Conservation (phyloP, 441 rosid species). For the Theobroma grandiflorum region DNA sequence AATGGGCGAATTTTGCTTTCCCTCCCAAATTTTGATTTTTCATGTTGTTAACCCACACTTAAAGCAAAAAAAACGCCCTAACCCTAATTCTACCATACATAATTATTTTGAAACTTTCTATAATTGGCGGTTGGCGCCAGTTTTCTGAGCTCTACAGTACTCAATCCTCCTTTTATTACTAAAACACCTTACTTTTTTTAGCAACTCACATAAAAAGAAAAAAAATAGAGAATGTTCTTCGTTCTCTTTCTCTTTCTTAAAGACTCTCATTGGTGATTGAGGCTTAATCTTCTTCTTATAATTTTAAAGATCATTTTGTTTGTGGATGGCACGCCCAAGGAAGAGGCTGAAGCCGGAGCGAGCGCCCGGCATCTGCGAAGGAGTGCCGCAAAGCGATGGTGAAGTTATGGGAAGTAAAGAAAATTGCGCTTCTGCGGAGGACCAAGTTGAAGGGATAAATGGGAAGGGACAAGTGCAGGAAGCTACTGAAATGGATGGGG, state of each 20-base stretch:
- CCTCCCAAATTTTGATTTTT: conserved; percentile 10
- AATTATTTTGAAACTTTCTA: background rate
- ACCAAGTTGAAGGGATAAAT: background rate
- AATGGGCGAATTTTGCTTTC: background rate
- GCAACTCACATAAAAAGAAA: too few relatives aligned
- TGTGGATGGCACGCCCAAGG: background rate
- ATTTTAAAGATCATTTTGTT: background rate
- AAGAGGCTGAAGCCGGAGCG: background rate
- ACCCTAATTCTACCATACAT: background rate
- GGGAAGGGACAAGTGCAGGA: background rate
- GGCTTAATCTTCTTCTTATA: background rate
- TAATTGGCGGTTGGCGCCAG: background rate
- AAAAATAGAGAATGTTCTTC: too few relatives aligned
- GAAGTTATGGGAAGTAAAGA: background rate
- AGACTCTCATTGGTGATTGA: background rate
- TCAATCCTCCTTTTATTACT: background rate
- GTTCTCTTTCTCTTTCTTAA: too few relatives aligned
- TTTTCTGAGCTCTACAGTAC: background rate
- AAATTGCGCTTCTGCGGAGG: background rate
- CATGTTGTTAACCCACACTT: background rate
- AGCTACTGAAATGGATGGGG: background rate
- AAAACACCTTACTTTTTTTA: too few relatives aligned
- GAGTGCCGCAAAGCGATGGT: background rate
- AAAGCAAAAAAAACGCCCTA: background rate
- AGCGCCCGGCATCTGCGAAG: background rate